Evolutionary conservation across 805 yeast species (phyloP).

Genomic region (Cyberlindnera mississippiensis): DNA sequence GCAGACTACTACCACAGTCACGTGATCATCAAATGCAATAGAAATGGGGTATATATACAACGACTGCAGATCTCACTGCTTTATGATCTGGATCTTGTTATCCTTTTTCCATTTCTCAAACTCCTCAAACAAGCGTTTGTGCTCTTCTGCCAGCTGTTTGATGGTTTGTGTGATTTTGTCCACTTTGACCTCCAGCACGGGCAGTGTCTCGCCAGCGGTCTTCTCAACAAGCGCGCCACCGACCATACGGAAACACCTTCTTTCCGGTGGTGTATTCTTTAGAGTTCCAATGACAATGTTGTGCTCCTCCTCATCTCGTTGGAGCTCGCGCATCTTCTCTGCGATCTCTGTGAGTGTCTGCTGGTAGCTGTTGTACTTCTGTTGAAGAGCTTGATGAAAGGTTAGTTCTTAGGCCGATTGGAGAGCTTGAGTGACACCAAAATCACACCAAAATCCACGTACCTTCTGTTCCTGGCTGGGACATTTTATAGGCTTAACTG

Average conservation of each 20-base stretch:
- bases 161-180: constrained; percentile 41
- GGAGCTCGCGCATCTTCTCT: constrained; percentile 44
- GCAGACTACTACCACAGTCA: no score
- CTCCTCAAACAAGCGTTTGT: constrained; percentile 32
- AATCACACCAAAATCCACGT: not conserved
- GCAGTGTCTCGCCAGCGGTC: constrained; percentile 70
- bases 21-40: no score
- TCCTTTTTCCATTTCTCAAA: constrained; percentile 41
- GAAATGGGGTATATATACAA: no score
- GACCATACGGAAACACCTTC: constrained; percentile 89
- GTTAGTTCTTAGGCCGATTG: no score
- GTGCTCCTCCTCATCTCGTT: constrained; percentile 45
- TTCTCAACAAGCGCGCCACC: constrained; percentile 90
- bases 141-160: constrained; percentile 32
- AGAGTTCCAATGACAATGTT: constrained; percentile 59
- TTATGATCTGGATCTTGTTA: constrained; percentile 33
- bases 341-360: constrained; percentile 42
- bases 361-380: constrained; percentile 49
- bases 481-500: constrained; percentile 6
- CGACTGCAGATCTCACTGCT: constrained; percentile 12
- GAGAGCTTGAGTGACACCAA: not conserved
- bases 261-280: constrained; percentile 43
- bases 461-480: constrained; percentile 13
- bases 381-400: constrained; percentile 33
- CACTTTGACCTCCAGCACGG: constrained; percentile 54